phyloP scores from a whole-genome alignment of 345 rosid species.

The Hypericum perforatum region DNA sequence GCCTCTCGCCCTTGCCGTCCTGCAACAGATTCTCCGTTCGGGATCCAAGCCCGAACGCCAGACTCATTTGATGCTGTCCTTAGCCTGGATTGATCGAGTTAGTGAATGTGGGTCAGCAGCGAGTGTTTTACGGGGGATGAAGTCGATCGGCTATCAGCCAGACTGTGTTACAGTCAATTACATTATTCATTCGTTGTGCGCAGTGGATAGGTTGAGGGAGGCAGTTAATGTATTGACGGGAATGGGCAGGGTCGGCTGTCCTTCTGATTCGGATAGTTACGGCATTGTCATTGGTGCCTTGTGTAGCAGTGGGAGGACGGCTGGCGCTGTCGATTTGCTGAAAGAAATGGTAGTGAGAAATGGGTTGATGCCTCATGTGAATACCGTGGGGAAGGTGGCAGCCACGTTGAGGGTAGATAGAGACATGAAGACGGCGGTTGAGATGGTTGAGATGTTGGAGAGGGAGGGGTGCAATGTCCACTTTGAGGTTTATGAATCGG shows the following conservation, averaged over 20 bases:
- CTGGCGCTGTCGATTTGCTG: constrained; percentile 41
- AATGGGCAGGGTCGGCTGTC: constrained; percentile 47
- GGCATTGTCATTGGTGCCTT: constrained; percentile 39
- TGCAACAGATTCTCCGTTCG: constrained; percentile 67
- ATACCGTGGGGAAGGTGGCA: constrained; percentile 42
- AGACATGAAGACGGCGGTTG: constrained; percentile 57
- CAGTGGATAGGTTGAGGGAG: constrained; percentile 53
- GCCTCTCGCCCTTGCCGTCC: constrained; percentile 53
- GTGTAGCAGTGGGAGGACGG: constrained; percentile 46
- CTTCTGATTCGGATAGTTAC: constrained; percentile 69
- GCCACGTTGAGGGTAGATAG: constrained; percentile 53
- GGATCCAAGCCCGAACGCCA: constrained; percentile 62
- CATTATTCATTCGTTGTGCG: constrained; percentile 52
- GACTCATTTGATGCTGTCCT: constrained; percentile 43
- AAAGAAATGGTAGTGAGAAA: constrained; percentile 65
- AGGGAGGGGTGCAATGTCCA: constrained; percentile 41
- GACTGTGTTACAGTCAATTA: constrained; percentile 65
- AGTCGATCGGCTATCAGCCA: constrained; percentile 53
- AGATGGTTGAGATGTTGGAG: constrained; percentile 64
- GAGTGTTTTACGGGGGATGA: constrained; percentile 43
- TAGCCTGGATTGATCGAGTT: constrained; percentile 46
- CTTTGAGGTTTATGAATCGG: constrained; percentile 51
- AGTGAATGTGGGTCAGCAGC: constrained; percentile 28
- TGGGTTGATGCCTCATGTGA: constrained; percentile 56
- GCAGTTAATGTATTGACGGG: constrained; percentile 54